Percentiles rank a stretch among this genome's conserved stretches.
phyloP scores from a whole-genome alignment of 768 basidiomycete species.

The Mycena epipterygia region DNA sequence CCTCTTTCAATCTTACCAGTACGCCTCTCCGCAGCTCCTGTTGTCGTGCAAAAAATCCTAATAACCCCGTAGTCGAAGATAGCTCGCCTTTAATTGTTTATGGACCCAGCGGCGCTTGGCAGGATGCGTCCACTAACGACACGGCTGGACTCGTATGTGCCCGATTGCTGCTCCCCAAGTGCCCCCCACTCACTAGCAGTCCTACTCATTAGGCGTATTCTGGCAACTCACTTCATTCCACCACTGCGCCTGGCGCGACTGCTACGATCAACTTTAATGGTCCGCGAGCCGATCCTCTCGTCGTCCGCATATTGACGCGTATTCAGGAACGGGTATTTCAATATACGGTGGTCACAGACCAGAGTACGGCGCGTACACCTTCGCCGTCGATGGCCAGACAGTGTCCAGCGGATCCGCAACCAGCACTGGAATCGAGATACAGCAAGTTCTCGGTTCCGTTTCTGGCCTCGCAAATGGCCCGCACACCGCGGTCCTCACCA shows the following conservation, averaged over 20 bases:
- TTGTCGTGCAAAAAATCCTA: not conserved
- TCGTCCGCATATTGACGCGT: constrained; percentile 1
- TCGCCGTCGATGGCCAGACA: constrained; percentile 59
- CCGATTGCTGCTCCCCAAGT: not conserved
- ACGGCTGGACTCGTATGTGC: constrained; percentile 53
- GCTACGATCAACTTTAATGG: constrained; percentile 67
- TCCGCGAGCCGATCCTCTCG: constrained; percentile 33
- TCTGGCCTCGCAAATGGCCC: constrained; percentile 57
- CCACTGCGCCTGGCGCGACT: constrained; percentile 59
- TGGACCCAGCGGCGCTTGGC: constrained; percentile 64
- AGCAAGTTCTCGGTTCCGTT: constrained; percentile 59
- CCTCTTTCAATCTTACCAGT: constrained; percentile 58
- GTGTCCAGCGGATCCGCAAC: constrained; percentile 52
- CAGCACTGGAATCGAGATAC: constrained; percentile 41
- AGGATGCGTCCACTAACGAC: constrained; percentile 57
- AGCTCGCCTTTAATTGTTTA: constrained; percentile 68
- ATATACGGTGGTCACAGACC: constrained; percentile 62
- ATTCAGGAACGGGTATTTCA: constrained; percentile 63
- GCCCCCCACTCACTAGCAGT: not conserved
- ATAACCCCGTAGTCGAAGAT: constrained; percentile 61
- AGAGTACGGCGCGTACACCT: constrained; percentile 61
- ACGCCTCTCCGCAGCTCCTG: constrained; percentile 12
- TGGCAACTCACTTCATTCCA: constrained; percentile 59
- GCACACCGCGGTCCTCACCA: constrained; percentile 64
- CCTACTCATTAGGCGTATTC: constrained; percentile 55